A percentile compares a stretch with the other conserved stretches of the same genome.
Evolutionary conservation across 805 yeast genomes (phyloP).

Genomic region (Starmerella geochares): DNA sequence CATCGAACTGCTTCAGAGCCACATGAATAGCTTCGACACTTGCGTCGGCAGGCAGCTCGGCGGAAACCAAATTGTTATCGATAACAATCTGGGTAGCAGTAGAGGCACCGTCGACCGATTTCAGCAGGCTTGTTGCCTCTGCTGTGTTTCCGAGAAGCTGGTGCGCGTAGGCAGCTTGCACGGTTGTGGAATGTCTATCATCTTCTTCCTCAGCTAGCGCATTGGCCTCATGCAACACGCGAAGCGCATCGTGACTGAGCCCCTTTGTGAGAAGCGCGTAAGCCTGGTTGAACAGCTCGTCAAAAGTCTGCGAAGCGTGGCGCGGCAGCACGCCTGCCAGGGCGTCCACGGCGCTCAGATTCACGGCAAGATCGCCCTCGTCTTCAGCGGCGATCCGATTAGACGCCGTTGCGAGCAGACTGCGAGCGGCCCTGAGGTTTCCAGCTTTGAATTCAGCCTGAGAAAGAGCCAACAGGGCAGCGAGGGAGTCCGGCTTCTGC

Average conservation of each 20-base stretch:
- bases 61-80: conserved; percentile 35
- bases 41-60: conserved; percentile 7
- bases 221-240: conserved; percentile 40
- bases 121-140: conserved; percentile 30
- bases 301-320: conserved; percentile 36
- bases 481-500: conserved; percentile 12
- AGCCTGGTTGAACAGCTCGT: conserved; percentile 51
- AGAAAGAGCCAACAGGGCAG: conserved; percentile 41
- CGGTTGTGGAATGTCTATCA: conserved; percentile 41
- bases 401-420: conserved; percentile 26
- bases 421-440: conserved; percentile 36
- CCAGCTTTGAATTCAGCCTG: conserved; percentile 47
- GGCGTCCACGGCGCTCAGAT: conserved; percentile 46
- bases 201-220: conserved; percentile 35
- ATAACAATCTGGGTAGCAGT: conserved; percentile 34
- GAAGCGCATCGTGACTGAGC: conserved; percentile 36
- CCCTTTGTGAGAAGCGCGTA: conserved; percentile 39
- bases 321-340: conserved; percentile 15
- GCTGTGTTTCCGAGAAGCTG: conserved; percentile 32
- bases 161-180: conserved; percentile 51
- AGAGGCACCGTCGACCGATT: conserved; percentile 22
- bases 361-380: conserved; percentile 45
- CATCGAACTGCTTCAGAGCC: conserved; percentile 18
- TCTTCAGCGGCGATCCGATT: conserved; percentile 38
- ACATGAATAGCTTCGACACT: conserved; percentile 15